Evolutionary conservation across 83 land plant species (phyloP), one percentile per base, ranked within the genome.

Genomic region (Isoetes engelmannii): DNA sequence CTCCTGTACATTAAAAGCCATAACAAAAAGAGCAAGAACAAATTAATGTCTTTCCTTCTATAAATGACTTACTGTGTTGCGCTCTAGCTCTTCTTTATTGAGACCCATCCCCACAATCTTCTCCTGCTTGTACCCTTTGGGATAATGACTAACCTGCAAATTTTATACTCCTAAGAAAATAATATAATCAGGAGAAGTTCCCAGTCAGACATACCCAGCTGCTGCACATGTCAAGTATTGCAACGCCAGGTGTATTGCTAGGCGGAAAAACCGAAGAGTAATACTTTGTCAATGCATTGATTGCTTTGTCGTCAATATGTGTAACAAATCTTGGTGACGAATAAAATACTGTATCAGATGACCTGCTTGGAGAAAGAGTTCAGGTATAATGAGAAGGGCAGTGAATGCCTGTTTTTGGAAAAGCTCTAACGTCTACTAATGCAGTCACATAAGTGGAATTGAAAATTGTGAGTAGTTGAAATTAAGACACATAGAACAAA

Each of bases 301-400:
- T 93, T 20, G 98, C 98, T 5, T 84, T 78, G 78, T 93, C 92
- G 71, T 93, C 98, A 72, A 93, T 93, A 51, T 93, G 98, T 44
- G 98, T 90, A 57, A 93, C 97, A 69, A 93, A 92, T 4, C 98
- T 85, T 17, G 98, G 98, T 55, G 74, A 43, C 43, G 86, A 82
- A 69, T 92, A 92, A 67, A 92, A 92, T 4, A 37, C 0, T 37
- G 89, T 70, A 78, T 92, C 98, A 56, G 98, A 58, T n/a, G 89
- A 77, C 74, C 96, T 89, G 78, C 21, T 12, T n/a, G n/a, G n/a
- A n/a, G n/a, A n/a, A n/a, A n/a, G n/a, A n/a, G n/a, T n/a, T n/a
- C n/a, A n/a, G n/a, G n/a, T n/a, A n/a, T n/a, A n/a, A n/a, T n/a
- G n/a, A n/a, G n/a, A n/a, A n/a, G n/a, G n/a, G n/a, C n/a, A n/a